Evolutionary conservation across 805 yeast genomes (phyloP).

Genomic region (Suhomyces xylopsoci): DNA sequence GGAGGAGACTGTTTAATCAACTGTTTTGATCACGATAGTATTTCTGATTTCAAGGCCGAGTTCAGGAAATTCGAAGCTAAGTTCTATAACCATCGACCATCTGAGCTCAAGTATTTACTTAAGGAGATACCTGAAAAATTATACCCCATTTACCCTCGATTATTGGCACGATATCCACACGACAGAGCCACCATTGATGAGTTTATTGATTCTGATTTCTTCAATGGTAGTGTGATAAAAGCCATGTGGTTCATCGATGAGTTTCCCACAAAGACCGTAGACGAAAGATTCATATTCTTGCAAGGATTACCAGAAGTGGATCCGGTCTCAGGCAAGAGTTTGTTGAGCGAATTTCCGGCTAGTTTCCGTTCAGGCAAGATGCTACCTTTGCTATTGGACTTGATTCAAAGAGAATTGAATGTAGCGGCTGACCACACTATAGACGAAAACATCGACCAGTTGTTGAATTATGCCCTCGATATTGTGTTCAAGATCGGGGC

Average conservation of each 20-base stretch:
- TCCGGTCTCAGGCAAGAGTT: slow-evolving; percentile 10
- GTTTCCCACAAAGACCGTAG: slow-evolving; percentile 65
- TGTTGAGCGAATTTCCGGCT: slow-evolving; percentile 36
- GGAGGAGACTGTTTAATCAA: slow-evolving; percentile 42
- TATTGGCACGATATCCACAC: slow-evolving; percentile 56
- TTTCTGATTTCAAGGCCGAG: slow-evolving; percentile 59
- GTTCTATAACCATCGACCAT: slow-evolving; percentile 37
- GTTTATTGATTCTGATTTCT: slow-evolving; percentile 68
- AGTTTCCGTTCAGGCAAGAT: slow-evolving; percentile 63
- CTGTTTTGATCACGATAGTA: slow-evolving; percentile 46
- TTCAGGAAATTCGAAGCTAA: slow-evolving; percentile 45
- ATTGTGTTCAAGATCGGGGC: slow-evolving; percentile 63
- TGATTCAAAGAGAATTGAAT: slow-evolving; percentile 41
- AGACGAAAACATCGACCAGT: slow-evolving; percentile 30
- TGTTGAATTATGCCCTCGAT: slow-evolving; percentile 47
- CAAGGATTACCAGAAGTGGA: slow-evolving; percentile 51
- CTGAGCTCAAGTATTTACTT: slow-evolving; percentile 43
- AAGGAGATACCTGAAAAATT: slow-evolving; percentile 58
- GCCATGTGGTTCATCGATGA: slow-evolving; percentile 81
- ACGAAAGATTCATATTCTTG: slow-evolving; percentile 68
- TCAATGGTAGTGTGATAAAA: slow-evolving; percentile 79
- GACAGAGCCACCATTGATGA: slow-evolving; percentile 61
- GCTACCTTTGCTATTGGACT: slow-evolving; percentile 61
- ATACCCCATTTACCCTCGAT: slow-evolving; percentile 45
- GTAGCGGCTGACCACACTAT: slow-evolving; percentile 17